phyloP scores from a whole-genome alignment of 257 asterid species.

The Jacaranda copaia region DNA sequence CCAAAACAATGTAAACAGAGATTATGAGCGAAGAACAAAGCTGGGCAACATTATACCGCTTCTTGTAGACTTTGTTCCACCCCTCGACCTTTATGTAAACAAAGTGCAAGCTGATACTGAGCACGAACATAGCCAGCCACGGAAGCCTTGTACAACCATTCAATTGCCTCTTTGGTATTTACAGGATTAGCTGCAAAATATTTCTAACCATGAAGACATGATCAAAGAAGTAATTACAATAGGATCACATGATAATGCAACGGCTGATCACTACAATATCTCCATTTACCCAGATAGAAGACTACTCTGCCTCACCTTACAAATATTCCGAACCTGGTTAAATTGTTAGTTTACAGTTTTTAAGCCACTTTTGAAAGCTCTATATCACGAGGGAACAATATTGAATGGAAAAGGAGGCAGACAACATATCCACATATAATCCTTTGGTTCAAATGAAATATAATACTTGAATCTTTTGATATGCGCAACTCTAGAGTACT shows the following conservation, averaged over 20 bases:
- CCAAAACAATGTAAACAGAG: background rate
- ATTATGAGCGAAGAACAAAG: conserved; percentile 20
- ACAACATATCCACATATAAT: background rate
- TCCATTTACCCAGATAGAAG: too few species aligned
- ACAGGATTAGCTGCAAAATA: conserved; percentile 63
- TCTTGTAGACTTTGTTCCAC: conserved; percentile 52
- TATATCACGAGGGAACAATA: too few species aligned
- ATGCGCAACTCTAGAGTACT: too few species aligned
- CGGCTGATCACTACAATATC: too few species aligned
- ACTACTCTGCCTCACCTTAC: too few species aligned
- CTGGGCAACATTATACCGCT: conserved; percentile 59
- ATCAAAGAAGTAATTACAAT: background rate
- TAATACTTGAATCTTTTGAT: too few species aligned
- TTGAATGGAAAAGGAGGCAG: background rate
- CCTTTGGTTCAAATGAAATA: background rate
- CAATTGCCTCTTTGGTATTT: conserved; percentile 63
- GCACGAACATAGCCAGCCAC: conserved; percentile 76
- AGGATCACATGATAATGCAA: background rate
- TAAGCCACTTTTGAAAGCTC: too few species aligned
- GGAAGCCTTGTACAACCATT: conserved; percentile 74
- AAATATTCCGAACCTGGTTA: too few species aligned
- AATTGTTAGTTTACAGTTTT: too few species aligned
- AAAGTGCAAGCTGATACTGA: conserved; percentile 83
- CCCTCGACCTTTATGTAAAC: conserved; percentile 74
- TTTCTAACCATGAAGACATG: conserved; percentile 21